These are phyloP conservation scores for Croton laevigatus DNA, from an alignment of 441 rosid species.

Conservation along the genomic window DNA sequence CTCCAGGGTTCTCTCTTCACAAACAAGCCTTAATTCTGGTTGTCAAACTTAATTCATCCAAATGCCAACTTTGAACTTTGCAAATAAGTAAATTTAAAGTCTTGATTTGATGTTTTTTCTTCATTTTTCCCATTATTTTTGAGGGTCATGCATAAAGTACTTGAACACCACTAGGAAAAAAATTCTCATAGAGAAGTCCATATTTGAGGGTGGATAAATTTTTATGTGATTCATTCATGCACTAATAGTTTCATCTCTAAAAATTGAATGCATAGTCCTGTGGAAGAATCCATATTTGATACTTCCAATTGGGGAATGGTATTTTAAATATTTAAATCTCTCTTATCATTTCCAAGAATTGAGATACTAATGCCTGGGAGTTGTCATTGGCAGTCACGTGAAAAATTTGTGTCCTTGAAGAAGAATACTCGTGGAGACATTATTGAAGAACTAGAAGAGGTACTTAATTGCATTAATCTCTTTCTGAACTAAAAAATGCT, in stretches of 20 bases:
- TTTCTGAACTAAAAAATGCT: not conserved
- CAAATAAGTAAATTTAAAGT: too few relatives aligned
- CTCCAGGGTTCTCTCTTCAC: too few relatives aligned
- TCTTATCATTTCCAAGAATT: conserved; percentile 4
- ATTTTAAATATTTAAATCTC: not conserved
- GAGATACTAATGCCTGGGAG: conserved; percentile 1
- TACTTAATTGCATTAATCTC: conserved; percentile 19
- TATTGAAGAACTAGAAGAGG: conserved; percentile 91
- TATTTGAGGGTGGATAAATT: not conserved
- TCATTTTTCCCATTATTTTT: not conserved
- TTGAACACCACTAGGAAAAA: not conserved
- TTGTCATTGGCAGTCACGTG: conserved; percentile 62
- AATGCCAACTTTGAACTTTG: too few relatives aligned
- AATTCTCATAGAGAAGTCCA: not conserved
- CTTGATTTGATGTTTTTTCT: not conserved
- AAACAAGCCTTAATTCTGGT: too few relatives aligned
- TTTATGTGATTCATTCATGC: not conserved
- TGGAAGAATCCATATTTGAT: not conserved
- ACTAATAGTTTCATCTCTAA: not conserved
- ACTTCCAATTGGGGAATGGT: not conserved
- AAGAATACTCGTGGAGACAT: conserved; percentile 73
- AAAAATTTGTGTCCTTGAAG: conserved; percentile 82
- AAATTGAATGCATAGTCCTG: not conserved
- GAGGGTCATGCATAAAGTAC: not conserved
- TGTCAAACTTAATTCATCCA: too few relatives aligned